Conservation (phyloP, 2,329 filamentous ascomycete species). For the Knufia fluminis region DNA sequence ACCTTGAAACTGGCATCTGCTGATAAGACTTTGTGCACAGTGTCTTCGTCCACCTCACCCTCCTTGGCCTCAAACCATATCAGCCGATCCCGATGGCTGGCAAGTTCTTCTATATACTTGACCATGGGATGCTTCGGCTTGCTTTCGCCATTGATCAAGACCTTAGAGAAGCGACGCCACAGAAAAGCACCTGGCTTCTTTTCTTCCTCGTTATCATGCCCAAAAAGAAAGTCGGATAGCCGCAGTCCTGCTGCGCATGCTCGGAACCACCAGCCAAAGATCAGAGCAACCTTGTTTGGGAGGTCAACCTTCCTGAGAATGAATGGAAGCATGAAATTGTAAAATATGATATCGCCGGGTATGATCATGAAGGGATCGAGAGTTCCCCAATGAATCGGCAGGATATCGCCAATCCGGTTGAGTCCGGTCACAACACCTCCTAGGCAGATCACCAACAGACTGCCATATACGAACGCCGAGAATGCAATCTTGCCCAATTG, state of each 20-base stretch:
- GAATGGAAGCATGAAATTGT: slow-evolving; percentile 90
- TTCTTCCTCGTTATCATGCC: slow-evolving; percentile 69
- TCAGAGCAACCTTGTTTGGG: slow-evolving; percentile 68
- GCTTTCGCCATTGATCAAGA: neutral
- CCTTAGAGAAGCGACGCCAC: slow-evolving; percentile 1
- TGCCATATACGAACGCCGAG: slow-evolving; percentile 90
- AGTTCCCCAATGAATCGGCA: slow-evolving; percentile 89
- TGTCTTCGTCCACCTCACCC: neutral
- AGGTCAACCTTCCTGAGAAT: slow-evolving; percentile 77
- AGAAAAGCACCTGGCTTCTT: slow-evolving; percentile 47
- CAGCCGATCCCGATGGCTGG: slow-evolving; percentile 1
- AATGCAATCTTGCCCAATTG: slow-evolving; percentile 95
- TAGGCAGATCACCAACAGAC: slow-evolving; percentile 81
- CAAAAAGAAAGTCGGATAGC: slow-evolving; percentile 88
- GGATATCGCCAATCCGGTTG: slow-evolving; percentile 48
- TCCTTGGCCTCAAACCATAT: slow-evolving; percentile 2
- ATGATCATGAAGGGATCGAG: slow-evolving; percentile 91
- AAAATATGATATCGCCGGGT: slow-evolving; percentile 85
- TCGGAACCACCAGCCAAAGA: slow-evolving; percentile 96
- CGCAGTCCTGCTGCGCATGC: slow-evolving; percentile 70
- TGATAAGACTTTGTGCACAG: neutral
- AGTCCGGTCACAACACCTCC: slow-evolving; percentile 80
- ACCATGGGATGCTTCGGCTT: slow-evolving; percentile 1
- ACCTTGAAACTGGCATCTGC: slow-evolving; percentile 16
- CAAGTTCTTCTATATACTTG: neutral